Base-by-base conservation (phyloP, 139 green algal species). In the Chlorella sp. region DNA sequence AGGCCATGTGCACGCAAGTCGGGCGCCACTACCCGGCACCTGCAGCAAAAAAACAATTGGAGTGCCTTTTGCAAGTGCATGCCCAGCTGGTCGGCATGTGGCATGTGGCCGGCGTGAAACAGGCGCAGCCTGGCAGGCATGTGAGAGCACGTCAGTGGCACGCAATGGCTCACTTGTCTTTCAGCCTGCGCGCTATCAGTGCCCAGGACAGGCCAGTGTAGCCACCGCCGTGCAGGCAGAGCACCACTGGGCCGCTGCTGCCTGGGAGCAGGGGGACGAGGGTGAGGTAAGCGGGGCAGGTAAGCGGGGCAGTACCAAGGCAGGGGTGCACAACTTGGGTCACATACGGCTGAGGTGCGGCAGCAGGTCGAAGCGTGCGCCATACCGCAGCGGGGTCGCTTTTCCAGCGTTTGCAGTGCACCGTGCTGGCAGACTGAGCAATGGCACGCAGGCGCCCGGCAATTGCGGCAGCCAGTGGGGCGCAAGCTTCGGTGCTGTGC, bases 201-300 rank as follows among this genome's bases (percentile, higher is more conserved):
- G 95, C 94, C 94, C 94, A 99, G 0, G 95, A 96, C 0, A 98
- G 83, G 36, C 92, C 93, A 16, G 94, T 96, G 90, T 98, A 98
- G 68, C 95, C 95, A 17, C 92, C 95, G 20, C 95, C 95, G 86
- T 98, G 95, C 67, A 97, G 67, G 80, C 91, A 96, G 25, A 97
- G 84, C 69, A 98, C 55, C 1, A 97, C 78, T 2, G 95, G 88
- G 20, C 92, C 91, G 2, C 41, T 30, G 25, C 25, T 65, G 39
- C 94, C 95, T 36, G 94, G 28, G 44, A 7, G 28, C 25, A 18
- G 21, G 70, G 63, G 65, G 21, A 13, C 1, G 63, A 5, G 39
- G 39, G 18, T 25, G 70, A 1, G 28, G 39, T 15, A 36, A 38
- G 38, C 38, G 69, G 69, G 21, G 20, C 18, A 4, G 32, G 69